These are phyloP conservation scores for Arthromyces matolae DNA, from an alignment of 768 basidiomycete species.

Conservation along the genomic window DNA sequence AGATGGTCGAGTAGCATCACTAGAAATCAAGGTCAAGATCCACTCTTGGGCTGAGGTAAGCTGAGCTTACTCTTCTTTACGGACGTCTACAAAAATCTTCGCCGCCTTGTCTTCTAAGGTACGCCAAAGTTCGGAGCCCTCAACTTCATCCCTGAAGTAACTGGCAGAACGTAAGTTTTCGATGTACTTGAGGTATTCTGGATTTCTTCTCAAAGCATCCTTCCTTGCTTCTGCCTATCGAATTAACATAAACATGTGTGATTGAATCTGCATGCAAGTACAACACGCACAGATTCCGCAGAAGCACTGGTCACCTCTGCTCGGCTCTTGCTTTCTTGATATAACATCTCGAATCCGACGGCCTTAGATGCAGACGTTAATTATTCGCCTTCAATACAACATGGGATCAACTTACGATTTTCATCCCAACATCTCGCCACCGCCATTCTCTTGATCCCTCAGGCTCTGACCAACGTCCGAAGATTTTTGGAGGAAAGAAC, in stretches of 20 bases:
- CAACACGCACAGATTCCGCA: slow-evolving; percentile 43
- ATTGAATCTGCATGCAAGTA: not conserved
- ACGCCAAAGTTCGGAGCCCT: slow-evolving; percentile 78
- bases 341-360: slow-evolving; percentile 96
- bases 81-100: slow-evolving; percentile 57
- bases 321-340: slow-evolving; percentile 74
- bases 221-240: slow-evolving; percentile 59
- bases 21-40: not conserved
- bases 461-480: slow-evolving; percentile 66
- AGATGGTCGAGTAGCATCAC: slow-evolving; percentile 4
- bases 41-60: slow-evolving; percentile 65
- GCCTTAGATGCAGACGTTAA: slow-evolving; percentile 44
- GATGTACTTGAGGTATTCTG: slow-evolving; percentile 71
- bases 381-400: slow-evolving; percentile 1
- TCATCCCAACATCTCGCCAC: slow-evolving; percentile 88
- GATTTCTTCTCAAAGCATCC: slow-evolving; percentile 62
- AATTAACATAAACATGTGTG: not conserved
- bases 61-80: slow-evolving; percentile 54
- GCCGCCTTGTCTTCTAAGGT: slow-evolving; percentile 69
- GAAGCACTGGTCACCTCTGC: slow-evolving; percentile 33
- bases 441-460: slow-evolving; percentile 68
- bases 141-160: slow-evolving; percentile 76
- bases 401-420: slow-evolving; percentile 56
- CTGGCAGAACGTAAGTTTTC: slow-evolving; percentile 56
- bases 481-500: slow-evolving; percentile 88